These are phyloP conservation scores for Hypoxylon sp. DNA, from an alignment of 2,329 filamentous ascomycete species.

Conservation along the genomic window DNA sequence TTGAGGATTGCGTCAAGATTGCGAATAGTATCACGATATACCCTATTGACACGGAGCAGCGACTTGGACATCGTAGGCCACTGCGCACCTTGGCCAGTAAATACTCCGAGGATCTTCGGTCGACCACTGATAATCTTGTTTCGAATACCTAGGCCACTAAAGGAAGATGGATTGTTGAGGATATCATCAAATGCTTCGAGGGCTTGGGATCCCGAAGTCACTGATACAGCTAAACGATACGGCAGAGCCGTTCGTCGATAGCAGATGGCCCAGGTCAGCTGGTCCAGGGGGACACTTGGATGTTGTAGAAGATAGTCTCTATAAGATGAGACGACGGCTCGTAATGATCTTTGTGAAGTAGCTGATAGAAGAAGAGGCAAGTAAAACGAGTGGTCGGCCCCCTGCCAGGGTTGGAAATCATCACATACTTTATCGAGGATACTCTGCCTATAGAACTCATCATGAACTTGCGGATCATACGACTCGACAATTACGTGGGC, in stretches of 20 bases:
- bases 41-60: slow-evolving; percentile 50
- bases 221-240: slow-evolving; percentile 53
- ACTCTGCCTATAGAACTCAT: slow-evolving; percentile 26
- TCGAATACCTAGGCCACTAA: slow-evolving; percentile 43
- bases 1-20: slow-evolving; percentile 53
- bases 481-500: slow-evolving; percentile 61
- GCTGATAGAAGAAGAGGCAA: slow-evolving; percentile 59
- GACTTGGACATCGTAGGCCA: slow-evolving; percentile 56
- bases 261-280: slow-evolving; percentile 56
- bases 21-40: slow-evolving; percentile 56
- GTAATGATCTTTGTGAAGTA: slow-evolving; percentile 55
- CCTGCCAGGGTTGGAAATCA: not conserved
- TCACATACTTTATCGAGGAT: not conserved
- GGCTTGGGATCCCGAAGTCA: slow-evolving; percentile 45
- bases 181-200: slow-evolving; percentile 48
- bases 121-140: slow-evolving; percentile 35
- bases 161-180: slow-evolving; percentile 38
- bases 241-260: slow-evolving; percentile 53
- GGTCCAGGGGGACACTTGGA: slow-evolving; percentile 18
- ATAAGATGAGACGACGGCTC: slow-evolving; percentile 49
- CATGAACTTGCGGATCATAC: slow-evolving; percentile 56
- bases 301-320: slow-evolving; percentile 51
- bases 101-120: slow-evolving; percentile 54
- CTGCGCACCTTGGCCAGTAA: slow-evolving; percentile 58
- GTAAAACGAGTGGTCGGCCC: slow-evolving; percentile 23